Evolutionary conservation across 345 rosid genomes (phyloP).

Genomic region (Dimocarpus longan): DNA sequence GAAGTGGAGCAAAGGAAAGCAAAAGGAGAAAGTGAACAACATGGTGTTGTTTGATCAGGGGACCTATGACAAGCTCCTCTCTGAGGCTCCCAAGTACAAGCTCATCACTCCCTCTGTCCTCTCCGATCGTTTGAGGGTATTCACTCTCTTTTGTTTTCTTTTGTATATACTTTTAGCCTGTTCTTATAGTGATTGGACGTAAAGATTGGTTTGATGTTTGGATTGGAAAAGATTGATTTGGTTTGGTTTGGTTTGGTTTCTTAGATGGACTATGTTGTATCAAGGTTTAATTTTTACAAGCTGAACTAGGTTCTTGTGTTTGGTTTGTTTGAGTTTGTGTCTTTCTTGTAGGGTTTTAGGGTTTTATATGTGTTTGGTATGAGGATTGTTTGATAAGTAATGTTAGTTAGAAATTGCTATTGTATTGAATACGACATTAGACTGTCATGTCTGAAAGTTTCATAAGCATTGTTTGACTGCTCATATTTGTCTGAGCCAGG

Average conservation of each 20-base stretch:
- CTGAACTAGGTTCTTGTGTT: background rate
- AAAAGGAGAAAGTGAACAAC: conserved; percentile 95
- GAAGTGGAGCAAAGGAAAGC: conserved; percentile 96
- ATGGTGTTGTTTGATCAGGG: conserved; percentile 86
- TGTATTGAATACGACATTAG: background rate
- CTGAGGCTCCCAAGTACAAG: conserved; percentile 82
- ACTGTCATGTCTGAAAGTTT: background rate
- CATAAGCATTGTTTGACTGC: background rate
- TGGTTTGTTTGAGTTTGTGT: background rate
- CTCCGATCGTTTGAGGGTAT: conserved; percentile 85
- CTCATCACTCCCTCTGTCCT: conserved; percentile 82
- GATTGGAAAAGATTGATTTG: background rate
- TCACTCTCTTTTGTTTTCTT: background rate
- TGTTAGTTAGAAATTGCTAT: background rate
- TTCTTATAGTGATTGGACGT: background rate
- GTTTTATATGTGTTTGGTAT: background rate
- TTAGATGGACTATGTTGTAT: background rate
- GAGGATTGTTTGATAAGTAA: background rate
- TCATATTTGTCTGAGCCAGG: background rate
- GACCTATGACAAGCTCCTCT: conserved; percentile 77
- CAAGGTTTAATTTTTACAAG: background rate
- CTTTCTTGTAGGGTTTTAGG: background rate
- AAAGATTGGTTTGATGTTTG: no score
- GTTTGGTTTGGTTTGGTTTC: background rate
- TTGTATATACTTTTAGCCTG: background rate